A percentile compares a stretch with the other conserved stretches of the same genome.
Evolutionary conservation across 2,329 filamentous ascomycete genomes (phyloP).

Genomic region (Pyrenophora teres): DNA sequence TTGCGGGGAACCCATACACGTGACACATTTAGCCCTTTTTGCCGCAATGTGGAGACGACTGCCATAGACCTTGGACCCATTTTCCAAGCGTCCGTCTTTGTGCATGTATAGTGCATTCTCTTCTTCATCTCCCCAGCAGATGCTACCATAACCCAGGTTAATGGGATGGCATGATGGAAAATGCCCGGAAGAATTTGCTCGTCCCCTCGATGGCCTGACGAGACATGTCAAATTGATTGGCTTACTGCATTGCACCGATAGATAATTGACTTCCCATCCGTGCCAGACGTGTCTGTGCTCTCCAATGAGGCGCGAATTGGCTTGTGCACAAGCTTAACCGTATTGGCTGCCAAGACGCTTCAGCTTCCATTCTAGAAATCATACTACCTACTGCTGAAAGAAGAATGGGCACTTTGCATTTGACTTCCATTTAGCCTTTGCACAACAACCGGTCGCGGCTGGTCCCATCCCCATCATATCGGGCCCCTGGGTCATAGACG

Average conservation of each 20-base stretch:
- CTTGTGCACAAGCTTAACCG: slow-evolving; percentile 1
- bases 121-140: too few species aligned
- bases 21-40: slow-evolving; percentile 35
- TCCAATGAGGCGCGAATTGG: slow-evolving; percentile 6
- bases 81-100: slow-evolving; percentile 22
- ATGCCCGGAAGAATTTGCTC: slow-evolving; percentile 34
- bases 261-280: slow-evolving; percentile 3
- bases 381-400: slow-evolving; percentile 6
- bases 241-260: slow-evolving; percentile 9
- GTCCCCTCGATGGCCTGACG: not conserved
- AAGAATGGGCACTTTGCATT: slow-evolving; percentile 8
- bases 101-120: not conserved
- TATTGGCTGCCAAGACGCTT: slow-evolving; percentile 15
- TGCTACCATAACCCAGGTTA: too few species aligned
- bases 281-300: not conserved
- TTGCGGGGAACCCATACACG: slow-evolving; percentile 21
- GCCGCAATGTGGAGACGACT: slow-evolving; percentile 11
- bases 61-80: slow-evolving; percentile 20
- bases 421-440: slow-evolving; percentile 35
- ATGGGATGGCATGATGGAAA: not conserved
- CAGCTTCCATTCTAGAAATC: slow-evolving; percentile 21
- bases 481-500: slow-evolving; percentile 20
- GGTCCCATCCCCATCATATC: slow-evolving; percentile 23
- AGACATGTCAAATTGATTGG: too few species aligned
- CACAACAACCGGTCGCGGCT: slow-evolving; percentile 33